These are phyloP conservation scores for Torulaspora quercuum DNA, from an alignment of 805 yeast species.

Conservation along the genomic window DNA sequence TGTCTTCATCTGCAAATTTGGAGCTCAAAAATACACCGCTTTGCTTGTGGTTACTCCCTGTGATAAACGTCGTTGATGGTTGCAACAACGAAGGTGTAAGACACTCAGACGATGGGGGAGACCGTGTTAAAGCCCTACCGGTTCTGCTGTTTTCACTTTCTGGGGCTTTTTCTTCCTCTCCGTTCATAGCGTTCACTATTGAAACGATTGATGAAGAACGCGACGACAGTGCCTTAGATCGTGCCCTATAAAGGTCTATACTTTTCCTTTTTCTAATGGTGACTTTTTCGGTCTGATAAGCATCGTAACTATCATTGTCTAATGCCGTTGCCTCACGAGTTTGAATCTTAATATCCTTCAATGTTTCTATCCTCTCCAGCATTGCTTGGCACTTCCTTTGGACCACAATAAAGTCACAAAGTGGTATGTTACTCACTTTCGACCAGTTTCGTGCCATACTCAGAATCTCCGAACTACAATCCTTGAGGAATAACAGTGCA, in stretches of 20 bases:
- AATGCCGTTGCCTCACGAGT: constrained; percentile 9
- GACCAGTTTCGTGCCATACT: constrained; percentile 14
- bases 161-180: constrained; percentile 4
- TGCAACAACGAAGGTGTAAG: constrained; percentile 7
- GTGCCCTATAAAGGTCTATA: constrained; percentile 2
- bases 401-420: constrained; percentile 17
- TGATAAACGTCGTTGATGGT: too few species aligned
- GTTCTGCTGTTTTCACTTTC: constrained; percentile 11
- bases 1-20: constrained; percentile 5
- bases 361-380: constrained; percentile 13
- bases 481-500: constrained; percentile 12
- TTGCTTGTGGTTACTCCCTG: too few species aligned
- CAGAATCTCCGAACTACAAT: constrained; percentile 10
- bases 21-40: too few species aligned
- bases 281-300: neutral
- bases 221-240: constrained; percentile 5
- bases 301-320: neutral
- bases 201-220: constrained; percentile 15
- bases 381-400: constrained; percentile 17
- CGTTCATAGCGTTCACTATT: constrained; percentile 7
- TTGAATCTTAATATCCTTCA: constrained; percentile 14
- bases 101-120: constrained; percentile 9
- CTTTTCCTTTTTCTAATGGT: constrained; percentile 1
- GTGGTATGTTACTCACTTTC: constrained; percentile 7
- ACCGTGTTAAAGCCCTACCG: constrained; percentile 9